These are phyloP conservation scores for Fraxinus nigra DNA, from an alignment of 305 asterid species.

Conservation along the genomic window DNA sequence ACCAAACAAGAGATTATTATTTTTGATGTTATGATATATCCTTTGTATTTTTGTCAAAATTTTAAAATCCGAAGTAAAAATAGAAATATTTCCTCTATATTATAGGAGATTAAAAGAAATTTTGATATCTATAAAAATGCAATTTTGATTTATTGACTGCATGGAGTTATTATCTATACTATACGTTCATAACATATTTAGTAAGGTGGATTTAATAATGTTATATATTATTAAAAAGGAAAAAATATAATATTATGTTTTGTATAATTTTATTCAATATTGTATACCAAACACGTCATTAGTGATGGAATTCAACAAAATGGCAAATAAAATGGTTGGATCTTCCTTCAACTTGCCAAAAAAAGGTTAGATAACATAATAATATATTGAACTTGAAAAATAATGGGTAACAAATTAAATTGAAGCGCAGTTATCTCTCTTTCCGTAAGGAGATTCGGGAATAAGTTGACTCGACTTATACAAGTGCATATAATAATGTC, in stretches of 20 bases:
- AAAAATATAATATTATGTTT: not conserved
- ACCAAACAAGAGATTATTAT: not conserved
- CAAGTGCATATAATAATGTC: not conserved
- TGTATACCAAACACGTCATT: not conserved
- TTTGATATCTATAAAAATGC: not conserved
- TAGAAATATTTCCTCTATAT: not conserved
- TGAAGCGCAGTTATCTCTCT: not conserved
- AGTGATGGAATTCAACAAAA: not conserved
- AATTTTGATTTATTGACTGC: not conserved
- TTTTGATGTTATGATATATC: too few relatives aligned
- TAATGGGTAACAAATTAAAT: not conserved
- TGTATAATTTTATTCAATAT: not conserved
- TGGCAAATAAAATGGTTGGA: not conserved
- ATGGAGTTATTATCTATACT: not conserved
- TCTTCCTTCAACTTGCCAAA: not conserved
- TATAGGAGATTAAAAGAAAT: not conserved
- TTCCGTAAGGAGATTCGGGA: not conserved
- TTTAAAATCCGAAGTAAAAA: too few relatives aligned
- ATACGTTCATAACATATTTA: too few relatives aligned
- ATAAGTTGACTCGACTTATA: not conserved
- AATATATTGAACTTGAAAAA: not conserved
- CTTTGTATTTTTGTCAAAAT: too few relatives aligned
- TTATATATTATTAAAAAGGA: not conserved
- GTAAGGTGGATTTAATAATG: not conserved
- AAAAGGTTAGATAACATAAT: not conserved